Evolutionary conservation across 495 filamentous ascomycete genomes (phyloP).

Genomic region (Wilcoxina mikolae): DNA sequence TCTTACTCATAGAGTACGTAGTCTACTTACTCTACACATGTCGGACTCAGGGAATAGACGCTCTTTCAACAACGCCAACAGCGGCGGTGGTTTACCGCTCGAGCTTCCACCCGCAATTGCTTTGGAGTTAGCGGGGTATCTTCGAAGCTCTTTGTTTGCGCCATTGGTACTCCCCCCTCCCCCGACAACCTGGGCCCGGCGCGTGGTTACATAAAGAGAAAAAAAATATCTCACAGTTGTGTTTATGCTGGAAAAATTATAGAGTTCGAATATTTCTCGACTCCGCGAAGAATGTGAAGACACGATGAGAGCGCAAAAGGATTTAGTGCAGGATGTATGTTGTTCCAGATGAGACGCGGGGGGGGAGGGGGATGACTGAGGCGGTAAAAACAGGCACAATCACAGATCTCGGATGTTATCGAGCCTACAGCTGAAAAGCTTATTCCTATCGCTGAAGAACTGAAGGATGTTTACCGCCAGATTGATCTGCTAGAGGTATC

Average conservation of each 20-base stretch:
- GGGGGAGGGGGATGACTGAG: not conserved
- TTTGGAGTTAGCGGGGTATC: conserved; percentile 24
- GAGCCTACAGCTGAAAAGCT: conserved; percentile 24
- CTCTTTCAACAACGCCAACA: not conserved
- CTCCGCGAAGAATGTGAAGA: conserved; percentile 18
- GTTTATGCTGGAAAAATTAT: not conserved
- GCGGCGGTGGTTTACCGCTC: no score
- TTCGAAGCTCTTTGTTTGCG: conserved; percentile 24
- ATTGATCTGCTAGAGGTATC: conserved; percentile 27
- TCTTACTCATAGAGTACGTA: no score
- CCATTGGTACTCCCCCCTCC: conserved; percentile 18
- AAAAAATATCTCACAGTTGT: not conserved
- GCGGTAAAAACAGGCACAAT: conserved; percentile 16
- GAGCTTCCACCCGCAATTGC: conserved; percentile 24
- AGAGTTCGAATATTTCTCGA: conserved; percentile 16
- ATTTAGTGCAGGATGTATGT: conserved; percentile 25
- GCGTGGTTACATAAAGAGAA: not conserved
- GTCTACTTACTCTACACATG: no score
- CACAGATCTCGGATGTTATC: conserved; percentile 26
- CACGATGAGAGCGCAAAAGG: conserved; percentile 19
- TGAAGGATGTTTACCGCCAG: conserved; percentile 25
- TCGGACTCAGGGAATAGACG: no score
- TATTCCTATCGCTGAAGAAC: conserved; percentile 23
- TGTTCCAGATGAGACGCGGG: not conserved
- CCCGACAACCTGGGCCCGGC: not conserved